These are phyloP conservation scores for Leptographium wingfieldii DNA, from an alignment of 2,329 filamentous ascomycete species.

Conservation along the genomic window DNA sequence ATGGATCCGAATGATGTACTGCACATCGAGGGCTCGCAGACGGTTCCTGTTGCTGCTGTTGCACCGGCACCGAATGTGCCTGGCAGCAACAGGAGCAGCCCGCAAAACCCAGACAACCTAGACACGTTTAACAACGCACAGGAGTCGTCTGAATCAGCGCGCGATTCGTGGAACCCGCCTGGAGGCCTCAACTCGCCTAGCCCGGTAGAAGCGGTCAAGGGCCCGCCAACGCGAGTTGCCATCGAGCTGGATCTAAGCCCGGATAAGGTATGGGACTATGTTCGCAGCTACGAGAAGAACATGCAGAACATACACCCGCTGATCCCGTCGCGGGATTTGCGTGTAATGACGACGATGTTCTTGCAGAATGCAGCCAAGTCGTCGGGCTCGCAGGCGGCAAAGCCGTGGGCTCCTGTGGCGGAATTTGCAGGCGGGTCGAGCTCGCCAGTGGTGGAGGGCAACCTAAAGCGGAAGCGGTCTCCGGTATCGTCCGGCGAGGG, in stretches of 20 bases:
- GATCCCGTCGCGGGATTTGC: conserved; percentile 39
- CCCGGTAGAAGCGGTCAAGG: conserved; percentile 21
- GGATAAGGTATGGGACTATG: conserved; percentile 37
- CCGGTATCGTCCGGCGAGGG: conserved; percentile 26
- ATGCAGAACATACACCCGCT: conserved; percentile 56
- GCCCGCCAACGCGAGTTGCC: conserved; percentile 23
- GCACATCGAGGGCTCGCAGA: not conserved
- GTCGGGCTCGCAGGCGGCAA: not conserved
- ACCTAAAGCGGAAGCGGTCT: conserved; percentile 44
- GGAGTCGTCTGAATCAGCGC: conserved; percentile 39
- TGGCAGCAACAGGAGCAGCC: conserved; percentile 19
- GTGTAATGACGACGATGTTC: conserved; percentile 40
- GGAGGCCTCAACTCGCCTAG: conserved; percentile 34
- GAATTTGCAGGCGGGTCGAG: conserved; percentile 16
- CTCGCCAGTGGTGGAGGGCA: conserved; percentile 12
- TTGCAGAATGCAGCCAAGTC: conserved; percentile 21
- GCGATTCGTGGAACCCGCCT: conserved; percentile 46
- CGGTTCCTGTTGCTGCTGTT: not conserved
- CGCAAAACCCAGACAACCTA: conserved; percentile 25
- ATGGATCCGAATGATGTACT: not conserved
- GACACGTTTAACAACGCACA: conserved; percentile 32
- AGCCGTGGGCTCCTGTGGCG: conserved; percentile 13
- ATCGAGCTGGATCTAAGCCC: conserved; percentile 43
- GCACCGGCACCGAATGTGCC: not conserved
- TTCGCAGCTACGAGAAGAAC: conserved; percentile 44